phyloP scores from a whole-genome alignment of 345 rosid species.

The Rhodamnia argentea region DNA sequence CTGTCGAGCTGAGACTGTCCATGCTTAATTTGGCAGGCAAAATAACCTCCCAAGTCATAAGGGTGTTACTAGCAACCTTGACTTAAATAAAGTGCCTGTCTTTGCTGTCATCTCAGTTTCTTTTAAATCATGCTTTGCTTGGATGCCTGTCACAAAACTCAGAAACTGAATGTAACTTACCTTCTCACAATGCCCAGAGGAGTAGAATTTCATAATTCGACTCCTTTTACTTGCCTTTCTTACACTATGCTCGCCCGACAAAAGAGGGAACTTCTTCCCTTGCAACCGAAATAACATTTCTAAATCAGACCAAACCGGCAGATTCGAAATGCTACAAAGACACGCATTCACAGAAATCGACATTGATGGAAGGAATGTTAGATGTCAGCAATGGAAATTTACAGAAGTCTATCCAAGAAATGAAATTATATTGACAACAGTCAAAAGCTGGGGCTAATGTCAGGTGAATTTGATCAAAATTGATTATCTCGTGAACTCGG shows the following conservation, averaged over 20 bases:
- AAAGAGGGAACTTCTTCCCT: neutral
- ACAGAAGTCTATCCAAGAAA: neutral
- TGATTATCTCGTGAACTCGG: neutral
- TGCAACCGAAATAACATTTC: neutral
- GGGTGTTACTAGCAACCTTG: neutral
- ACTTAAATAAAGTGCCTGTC: slow-evolving; percentile 19
- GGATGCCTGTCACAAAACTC: neutral
- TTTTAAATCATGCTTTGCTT: neutral
- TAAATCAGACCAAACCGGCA: neutral
- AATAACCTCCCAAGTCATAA: neutral
- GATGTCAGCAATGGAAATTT: neutral
- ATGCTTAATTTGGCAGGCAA: neutral
- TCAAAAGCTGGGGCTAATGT: neutral
- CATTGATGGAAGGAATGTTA: neutral
- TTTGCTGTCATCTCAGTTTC: neutral
- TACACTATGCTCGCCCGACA: neutral
- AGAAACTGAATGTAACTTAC: neutral
- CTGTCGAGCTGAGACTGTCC: neutral
- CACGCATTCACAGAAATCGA: neutral
- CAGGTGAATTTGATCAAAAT: neutral
- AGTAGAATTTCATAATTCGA: neutral
- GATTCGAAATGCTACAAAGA: neutral
- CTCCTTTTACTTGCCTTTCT: neutral
- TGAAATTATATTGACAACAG: neutral
- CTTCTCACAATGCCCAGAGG: neutral